Conservation (phyloP, 2,329 filamentous ascomycete species). For the Alternaria ethzedia region DNA sequence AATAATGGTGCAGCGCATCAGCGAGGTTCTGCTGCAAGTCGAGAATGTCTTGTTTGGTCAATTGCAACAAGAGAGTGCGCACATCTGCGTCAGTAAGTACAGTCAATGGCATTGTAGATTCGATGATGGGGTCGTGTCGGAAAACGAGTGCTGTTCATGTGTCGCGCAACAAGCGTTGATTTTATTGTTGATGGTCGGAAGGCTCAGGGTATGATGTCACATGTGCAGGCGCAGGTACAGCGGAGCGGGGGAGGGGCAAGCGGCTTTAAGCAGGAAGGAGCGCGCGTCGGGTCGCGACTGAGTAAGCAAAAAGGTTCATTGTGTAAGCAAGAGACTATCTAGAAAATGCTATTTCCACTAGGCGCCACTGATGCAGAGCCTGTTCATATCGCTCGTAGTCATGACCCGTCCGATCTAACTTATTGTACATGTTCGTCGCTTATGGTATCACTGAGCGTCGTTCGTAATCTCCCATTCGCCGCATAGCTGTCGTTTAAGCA, state of each 20-base stretch:
- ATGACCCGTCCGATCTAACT: not conserved
- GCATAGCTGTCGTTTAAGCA: slow-evolving; percentile 61
- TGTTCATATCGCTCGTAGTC: slow-evolving; percentile 2
- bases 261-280: slow-evolving; percentile 4
- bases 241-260: slow-evolving; percentile 29
- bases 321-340: slow-evolving; percentile 6
- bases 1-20: slow-evolving; percentile 69
- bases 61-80: slow-evolving; percentile 60
- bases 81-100: slow-evolving; percentile 65
- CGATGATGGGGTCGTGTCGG: fast-evolving
- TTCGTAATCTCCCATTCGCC: not conserved
- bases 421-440: slow-evolving; percentile 13
- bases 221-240: slow-evolving; percentile 1
- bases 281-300: slow-evolving; percentile 1
- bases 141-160: not conserved
- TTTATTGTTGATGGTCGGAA: not conserved
- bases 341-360: slow-evolving; percentile 4
- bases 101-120: slow-evolving; percentile 63
- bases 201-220: slow-evolving; percentile 3
- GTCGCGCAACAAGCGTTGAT: not conserved
- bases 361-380: slow-evolving; percentile 7
- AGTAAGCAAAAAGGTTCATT: slow-evolving; percentile 11
- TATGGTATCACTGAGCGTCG: not conserved
- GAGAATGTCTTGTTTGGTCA: slow-evolving; percentile 63
- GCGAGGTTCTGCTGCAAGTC: slow-evolving; percentile 64